A percentile compares a stretch with the other conserved stretches of the same genome.
phyloP scores from a whole-genome alignment of 2,329 filamentous ascomycete genomes.

The Onygena corvina region DNA sequence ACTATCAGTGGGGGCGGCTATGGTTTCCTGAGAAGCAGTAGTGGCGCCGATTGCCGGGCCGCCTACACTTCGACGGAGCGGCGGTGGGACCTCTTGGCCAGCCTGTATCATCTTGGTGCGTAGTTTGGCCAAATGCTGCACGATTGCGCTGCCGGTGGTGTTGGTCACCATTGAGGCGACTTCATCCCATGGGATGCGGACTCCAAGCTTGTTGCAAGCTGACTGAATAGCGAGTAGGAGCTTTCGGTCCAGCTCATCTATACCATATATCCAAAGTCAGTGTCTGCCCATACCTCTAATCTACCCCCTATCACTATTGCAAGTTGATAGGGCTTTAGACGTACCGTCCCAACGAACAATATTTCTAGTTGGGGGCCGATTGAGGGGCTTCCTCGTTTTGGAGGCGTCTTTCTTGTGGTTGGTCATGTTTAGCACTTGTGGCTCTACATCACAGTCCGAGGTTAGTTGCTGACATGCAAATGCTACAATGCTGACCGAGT shows the following conservation, averaged over 20 bases:
- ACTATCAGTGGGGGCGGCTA: neutral
- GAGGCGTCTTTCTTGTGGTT: neutral
- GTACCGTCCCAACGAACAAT: conserved; percentile 36
- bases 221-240: conserved; percentile 34
- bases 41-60: neutral
- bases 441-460: no score
- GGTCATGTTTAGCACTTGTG: neutral
- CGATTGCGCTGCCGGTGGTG: conserved; percentile 35
- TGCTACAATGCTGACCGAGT: no score
- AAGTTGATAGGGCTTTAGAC: conserved; percentile 10
- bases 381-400: neutral
- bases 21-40: neutral
- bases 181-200: conserved; percentile 35
- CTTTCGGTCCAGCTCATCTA: conserved; percentile 34
- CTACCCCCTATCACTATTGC: neutral
- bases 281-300: neutral
- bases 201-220: conserved; percentile 26
- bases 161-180: conserved; percentile 30
- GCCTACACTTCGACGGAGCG: conserved; percentile 27
- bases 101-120: conserved; percentile 26
- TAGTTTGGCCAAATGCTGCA: conserved; percentile 38
- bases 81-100: conserved; percentile 30
- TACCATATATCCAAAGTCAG: conserved; percentile 16
- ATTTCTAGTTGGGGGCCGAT: conserved; percentile 25
- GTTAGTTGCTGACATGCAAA: no score